Conservation (phyloP, 306 rosid species). For the Lathyrus sativus region DNA sequence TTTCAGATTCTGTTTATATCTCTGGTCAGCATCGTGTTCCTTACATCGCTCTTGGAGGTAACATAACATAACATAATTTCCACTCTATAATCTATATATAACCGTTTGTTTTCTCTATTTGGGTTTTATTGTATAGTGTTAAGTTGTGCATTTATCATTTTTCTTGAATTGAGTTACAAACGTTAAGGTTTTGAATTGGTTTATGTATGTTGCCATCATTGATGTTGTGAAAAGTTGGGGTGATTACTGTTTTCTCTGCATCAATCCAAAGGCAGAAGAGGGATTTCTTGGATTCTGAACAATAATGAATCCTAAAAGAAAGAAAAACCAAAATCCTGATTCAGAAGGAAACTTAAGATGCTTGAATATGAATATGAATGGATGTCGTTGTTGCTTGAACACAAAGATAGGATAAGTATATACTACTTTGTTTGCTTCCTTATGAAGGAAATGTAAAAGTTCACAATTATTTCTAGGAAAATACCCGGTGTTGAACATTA, state of each 20-base stretch:
- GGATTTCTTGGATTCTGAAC: constrained; percentile 9
- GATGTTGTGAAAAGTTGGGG: not conserved
- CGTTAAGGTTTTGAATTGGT: not conserved
- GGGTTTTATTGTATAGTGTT: too few species aligned
- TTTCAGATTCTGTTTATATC: constrained; percentile 76
- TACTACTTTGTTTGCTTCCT: too few species aligned
- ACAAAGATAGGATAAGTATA: not conserved
- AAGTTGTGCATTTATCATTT: not conserved
- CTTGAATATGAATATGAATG: constrained; percentile 11
- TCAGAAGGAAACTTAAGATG: not conserved
- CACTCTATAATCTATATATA: too few species aligned
- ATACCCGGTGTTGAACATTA: too few species aligned
- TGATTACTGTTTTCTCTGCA: not conserved
- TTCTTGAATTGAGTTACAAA: not conserved
- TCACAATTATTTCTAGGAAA: too few species aligned
- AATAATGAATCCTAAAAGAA: constrained; percentile 18
- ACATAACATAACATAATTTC: not conserved
- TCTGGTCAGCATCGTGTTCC: constrained; percentile 87
- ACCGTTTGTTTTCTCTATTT: too few species aligned
- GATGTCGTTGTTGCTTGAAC: constrained; percentile 12
- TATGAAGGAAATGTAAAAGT: too few species aligned
- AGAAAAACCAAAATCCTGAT: not conserved
- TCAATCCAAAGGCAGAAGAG: constrained; percentile 20
- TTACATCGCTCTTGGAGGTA: constrained; percentile 84
- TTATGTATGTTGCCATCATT: not conserved